Conservation (phyloP, 1,139 yeast species). For the Blastobotrys buckinghamii region DNA sequence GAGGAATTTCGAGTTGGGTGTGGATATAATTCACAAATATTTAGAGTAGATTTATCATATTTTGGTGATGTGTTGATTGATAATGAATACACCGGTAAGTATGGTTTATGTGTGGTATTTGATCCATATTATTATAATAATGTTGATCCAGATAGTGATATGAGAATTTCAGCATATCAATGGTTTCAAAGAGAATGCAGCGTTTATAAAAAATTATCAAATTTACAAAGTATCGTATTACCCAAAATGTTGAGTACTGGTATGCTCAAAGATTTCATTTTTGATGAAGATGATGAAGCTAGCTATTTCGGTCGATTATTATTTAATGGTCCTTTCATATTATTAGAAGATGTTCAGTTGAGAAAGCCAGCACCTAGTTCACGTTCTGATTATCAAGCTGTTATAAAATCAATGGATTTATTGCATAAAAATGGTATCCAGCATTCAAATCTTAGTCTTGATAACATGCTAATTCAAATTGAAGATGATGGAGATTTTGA, state of each 20-base stretch:
- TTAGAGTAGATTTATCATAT: neutral
- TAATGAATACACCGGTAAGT: no score
- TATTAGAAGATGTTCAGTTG: neutral
- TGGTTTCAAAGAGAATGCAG: slow-evolving; percentile 7
- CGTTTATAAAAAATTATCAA: slow-evolving; percentile 6
- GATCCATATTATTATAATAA: slow-evolving; percentile 10
- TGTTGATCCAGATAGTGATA: slow-evolving; percentile 5
- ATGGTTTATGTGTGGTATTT: neutral
- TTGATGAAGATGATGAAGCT: neutral
- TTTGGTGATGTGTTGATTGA: neutral
- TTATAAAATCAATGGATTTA: neutral
- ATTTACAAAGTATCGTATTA: slow-evolving; percentile 3
- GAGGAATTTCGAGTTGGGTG: slow-evolving; percentile 3
- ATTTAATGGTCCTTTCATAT: slow-evolving; percentile 7
- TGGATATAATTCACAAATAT: slow-evolving; percentile 3
- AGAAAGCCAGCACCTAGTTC: neutral
- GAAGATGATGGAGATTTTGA: neutral
- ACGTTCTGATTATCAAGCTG: slow-evolving; percentile 4
- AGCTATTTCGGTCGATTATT: slow-evolving; percentile 2
- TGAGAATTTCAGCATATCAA: slow-evolving; percentile 1
- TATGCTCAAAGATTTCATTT: slow-evolving; percentile 1
- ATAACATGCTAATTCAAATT: neutral
- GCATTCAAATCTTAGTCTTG: slow-evolving; percentile 1
- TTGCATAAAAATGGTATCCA: slow-evolving; percentile 2
- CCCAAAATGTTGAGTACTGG: slow-evolving; percentile 4